These are phyloP conservation scores for Aspergillus terreus DNA, from an alignment of 2,329 filamentous ascomycete genomes.

Conservation along the genomic window DNA sequence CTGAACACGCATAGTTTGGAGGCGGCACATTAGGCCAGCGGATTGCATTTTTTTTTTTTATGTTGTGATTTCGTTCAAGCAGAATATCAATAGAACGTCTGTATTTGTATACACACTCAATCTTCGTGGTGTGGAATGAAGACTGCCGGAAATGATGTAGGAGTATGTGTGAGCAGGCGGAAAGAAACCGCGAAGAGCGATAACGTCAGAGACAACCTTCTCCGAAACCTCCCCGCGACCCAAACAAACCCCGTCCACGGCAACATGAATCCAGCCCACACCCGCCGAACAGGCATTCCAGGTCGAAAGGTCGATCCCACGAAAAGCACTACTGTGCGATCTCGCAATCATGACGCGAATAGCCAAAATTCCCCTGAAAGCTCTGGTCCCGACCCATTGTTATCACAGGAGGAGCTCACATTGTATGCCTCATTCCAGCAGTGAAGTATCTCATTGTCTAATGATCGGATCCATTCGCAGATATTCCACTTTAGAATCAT, in stretches of 20 bases:
- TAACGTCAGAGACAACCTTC: not conserved
- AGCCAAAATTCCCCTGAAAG: constrained; percentile 31
- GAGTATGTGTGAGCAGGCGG: not conserved
- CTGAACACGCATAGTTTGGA: not conserved
- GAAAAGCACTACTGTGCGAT: constrained; percentile 25
- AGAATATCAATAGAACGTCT: no score
- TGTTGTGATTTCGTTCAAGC: no score
- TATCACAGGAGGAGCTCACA: constrained; percentile 38
- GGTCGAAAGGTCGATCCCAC: constrained; percentile 27
- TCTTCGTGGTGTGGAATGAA: not conserved
- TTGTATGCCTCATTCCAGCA: constrained; percentile 23
- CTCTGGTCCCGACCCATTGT: constrained; percentile 30
- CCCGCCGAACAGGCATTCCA: constrained; percentile 24
- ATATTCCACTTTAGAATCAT: constrained; percentile 32
- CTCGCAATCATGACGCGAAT: constrained; percentile 23
- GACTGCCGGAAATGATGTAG: not conserved
- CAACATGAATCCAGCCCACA: constrained; percentile 11
- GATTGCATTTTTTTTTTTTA: not conserved
- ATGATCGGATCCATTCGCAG: constrained; percentile 14
- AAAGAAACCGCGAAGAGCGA: not conserved
- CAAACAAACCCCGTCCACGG: constrained; percentile 7
- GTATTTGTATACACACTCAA: no score
- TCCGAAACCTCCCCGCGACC: not conserved
- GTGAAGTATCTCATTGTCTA: not conserved
- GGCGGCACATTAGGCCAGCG: not conserved